These are phyloP conservation scores for Backusella sp. DNA, from an alignment of 192 early-diverging fungal genomes.

Conservation along the genomic window DNA sequence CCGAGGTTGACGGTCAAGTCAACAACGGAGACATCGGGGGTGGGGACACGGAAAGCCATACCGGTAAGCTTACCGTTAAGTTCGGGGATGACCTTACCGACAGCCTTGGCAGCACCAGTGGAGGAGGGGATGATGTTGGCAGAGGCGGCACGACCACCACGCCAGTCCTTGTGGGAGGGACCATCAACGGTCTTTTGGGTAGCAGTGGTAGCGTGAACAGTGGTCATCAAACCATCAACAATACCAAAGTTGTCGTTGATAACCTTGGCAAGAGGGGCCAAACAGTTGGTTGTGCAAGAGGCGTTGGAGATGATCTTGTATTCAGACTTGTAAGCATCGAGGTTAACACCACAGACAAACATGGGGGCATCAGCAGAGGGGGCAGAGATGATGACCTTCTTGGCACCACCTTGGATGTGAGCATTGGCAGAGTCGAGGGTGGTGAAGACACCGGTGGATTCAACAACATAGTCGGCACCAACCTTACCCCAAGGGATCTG, in stretches of 20 bases:
- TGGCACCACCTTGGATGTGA: constrained; percentile 92
- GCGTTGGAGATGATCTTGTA: too few relatives aligned
- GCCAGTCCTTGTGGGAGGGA: too few relatives aligned
- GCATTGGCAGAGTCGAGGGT: constrained; percentile 79
- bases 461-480: constrained; percentile 91
- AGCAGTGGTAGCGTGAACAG: too few relatives aligned
- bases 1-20: constrained; percentile 93
- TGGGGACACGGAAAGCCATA: constrained; percentile 97
- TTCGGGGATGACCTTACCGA: constrained; percentile 94
- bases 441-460: constrained; percentile 99
- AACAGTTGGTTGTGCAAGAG: too few relatives aligned
- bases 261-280: too few relatives aligned
- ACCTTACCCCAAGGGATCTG: constrained; percentile 86
- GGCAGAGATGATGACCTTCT: constrained; percentile 99
- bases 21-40: constrained; percentile 95
- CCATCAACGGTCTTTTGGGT: too few relatives aligned
- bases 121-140: too few relatives aligned
- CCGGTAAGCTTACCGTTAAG: constrained; percentile 89
- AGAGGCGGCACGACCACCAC: too few relatives aligned
- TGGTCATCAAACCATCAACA: too few relatives aligned
- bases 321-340: constrained; percentile 85
- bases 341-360: constrained; percentile 98
- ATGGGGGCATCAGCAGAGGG: constrained; percentile 97
- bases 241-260: too few relatives aligned
- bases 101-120: constrained; percentile 99